These are phyloP conservation scores for Phoma herbarum DNA, from an alignment of 2,329 filamentous ascomycete genomes.

Conservation along the genomic window DNA sequence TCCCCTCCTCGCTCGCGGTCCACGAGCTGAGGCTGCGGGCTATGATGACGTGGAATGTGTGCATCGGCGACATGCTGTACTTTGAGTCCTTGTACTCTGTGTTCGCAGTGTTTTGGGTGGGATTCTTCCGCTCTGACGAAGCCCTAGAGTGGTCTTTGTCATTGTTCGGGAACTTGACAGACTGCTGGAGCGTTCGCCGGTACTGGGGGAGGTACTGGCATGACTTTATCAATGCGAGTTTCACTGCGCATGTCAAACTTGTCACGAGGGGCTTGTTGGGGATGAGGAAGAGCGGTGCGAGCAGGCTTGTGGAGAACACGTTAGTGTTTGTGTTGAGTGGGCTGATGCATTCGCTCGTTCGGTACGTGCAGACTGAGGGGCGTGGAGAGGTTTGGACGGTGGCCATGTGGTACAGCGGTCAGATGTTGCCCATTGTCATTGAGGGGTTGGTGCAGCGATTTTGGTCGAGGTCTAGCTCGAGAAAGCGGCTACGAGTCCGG, in stretches of 20 bases:
- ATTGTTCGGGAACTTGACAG: constrained; percentile 21
- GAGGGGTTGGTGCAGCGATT: constrained; percentile 21
- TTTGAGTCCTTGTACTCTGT: constrained; percentile 27
- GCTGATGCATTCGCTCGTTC: constrained; percentile 25
- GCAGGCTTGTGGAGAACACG: constrained; percentile 30
- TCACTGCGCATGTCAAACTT: constrained; percentile 26
- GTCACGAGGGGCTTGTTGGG: constrained; percentile 25
- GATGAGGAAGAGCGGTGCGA: constrained; percentile 5
- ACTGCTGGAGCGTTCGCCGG: constrained; percentile 22
- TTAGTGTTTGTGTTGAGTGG: constrained; percentile 31
- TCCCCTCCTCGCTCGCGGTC: constrained; percentile 1
- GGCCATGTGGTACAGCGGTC: constrained; percentile 26
- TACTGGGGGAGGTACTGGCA: constrained; percentile 38
- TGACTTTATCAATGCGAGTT: constrained; percentile 29
- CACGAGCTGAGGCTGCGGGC: background rate
- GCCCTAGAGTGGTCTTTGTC: constrained; percentile 20
- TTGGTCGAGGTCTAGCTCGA: constrained; percentile 13
- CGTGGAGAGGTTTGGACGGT: constrained; percentile 25
- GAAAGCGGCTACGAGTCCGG: background rate
- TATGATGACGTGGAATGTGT: constrained; percentile 19
- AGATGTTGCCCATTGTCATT: constrained; percentile 30
- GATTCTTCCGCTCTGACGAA: constrained; percentile 13
- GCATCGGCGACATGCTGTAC: constrained; percentile 23
- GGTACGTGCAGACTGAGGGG: constrained; percentile 19
- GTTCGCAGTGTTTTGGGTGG: constrained; percentile 25